Conservation (phyloP, 345 rosid species). For the Hevea brasiliensis region DNA sequence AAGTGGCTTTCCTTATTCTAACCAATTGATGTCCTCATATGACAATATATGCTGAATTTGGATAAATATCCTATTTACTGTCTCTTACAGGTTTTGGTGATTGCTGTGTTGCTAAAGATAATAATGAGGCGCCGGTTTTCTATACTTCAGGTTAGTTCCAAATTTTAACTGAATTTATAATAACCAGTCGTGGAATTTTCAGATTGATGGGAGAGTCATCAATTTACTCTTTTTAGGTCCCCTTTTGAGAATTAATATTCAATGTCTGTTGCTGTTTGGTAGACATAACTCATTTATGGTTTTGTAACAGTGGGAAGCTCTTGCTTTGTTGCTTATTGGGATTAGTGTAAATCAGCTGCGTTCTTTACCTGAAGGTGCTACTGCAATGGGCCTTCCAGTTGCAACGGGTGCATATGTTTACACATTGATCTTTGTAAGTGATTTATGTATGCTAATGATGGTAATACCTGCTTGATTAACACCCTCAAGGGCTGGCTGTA, state of each 20-base stretch:
- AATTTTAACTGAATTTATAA: slow-evolving; percentile 7
- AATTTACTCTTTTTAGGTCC: background rate
- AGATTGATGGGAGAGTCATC: background rate
- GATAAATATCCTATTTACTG: background rate
- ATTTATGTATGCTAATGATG: background rate
- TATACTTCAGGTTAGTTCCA: slow-evolving; percentile 65
- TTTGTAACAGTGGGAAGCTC: too few relatives aligned
- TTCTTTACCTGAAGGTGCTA: too few relatives aligned
- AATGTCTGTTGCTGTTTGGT: background rate
- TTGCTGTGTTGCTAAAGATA: slow-evolving; percentile 80
- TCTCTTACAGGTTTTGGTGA: slow-evolving; percentile 74
- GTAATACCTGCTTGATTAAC: background rate
- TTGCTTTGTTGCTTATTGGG: too few relatives aligned
- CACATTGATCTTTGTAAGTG: slow-evolving; percentile 90
- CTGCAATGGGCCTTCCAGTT: too few relatives aligned
- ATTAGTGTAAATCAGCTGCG: too few relatives aligned
- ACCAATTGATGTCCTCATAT: background rate
- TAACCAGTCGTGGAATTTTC: background rate
- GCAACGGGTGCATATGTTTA: too few relatives aligned
- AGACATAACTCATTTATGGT: slow-evolving; percentile 17
- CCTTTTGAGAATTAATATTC: too few relatives aligned
- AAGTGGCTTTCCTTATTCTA: background rate
- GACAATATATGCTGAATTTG: background rate
- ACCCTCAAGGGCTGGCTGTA: background rate
- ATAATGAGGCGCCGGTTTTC: slow-evolving; percentile 93